Base-by-base conservation (phyloP, 371 early-diverging fungal genomes). In the Apophysomyces variabilis region DNA sequence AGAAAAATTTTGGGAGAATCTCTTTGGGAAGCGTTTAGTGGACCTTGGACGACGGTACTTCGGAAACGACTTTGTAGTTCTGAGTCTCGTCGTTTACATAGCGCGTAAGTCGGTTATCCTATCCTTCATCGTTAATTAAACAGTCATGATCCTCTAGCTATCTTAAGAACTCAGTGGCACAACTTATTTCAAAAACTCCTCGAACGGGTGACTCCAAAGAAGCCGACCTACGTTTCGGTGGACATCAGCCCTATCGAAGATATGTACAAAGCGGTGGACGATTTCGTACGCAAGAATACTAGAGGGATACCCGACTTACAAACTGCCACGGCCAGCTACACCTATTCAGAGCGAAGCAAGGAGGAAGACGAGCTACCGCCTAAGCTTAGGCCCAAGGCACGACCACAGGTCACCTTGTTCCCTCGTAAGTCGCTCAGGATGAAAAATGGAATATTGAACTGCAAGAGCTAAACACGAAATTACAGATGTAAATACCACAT, bases 21-120 rank as follows among this genome's bases (percentile, higher is more conserved):
- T 77, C 12, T 35, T 77, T 37, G 74, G 77, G 35, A 67, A 69
- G 38, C 69, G 77, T 13, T n/a, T 77, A 1, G 59, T 70, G 1
- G 61, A 68, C 5, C 66, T 77, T 11, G 57, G 58, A 4, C 72
- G 74, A 54, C 71, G 71, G 14, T 77, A 77, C 35, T 77, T 74
- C 50, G 77, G 77, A 44, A 77, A 74, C 38, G 77, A 77, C 57
- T 64, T 78, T 60, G 75, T 78, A 8, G 44, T 75, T 2, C 65
- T 75, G 16, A 67, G 71, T 58, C 8, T 71, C 6, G 64, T 73
- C 3, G 66, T 73, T 47, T 78, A 78, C 57, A 50, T 75, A 41
- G 56, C 71, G 13, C 67, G 78, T 78, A 71, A 64, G 73, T 46
- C 13, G 7, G 1, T 7, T 6, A 26, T n/a, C 21, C n/a, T 9